A percentile compares a stretch with the other conserved stretches of the same genome.
Evolutionary conservation across 495 filamentous ascomycete species (phyloP).

Genomic region (Penicillium nucicola): DNA sequence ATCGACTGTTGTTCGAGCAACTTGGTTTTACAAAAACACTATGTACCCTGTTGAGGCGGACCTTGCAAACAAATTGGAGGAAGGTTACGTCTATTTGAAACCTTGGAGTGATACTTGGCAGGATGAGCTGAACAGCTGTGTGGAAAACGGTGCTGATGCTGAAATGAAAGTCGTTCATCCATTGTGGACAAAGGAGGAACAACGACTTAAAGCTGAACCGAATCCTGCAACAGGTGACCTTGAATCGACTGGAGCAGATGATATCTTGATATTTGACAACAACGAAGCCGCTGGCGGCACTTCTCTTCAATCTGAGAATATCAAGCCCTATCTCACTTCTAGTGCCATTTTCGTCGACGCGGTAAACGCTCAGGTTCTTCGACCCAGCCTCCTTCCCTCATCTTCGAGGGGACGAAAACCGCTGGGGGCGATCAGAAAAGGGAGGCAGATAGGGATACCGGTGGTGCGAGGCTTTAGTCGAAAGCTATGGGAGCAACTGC

Average conservation of each 20-base stretch:
- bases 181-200: constrained; percentile 65
- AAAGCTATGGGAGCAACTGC: constrained; percentile 69
- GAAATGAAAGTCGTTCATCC: constrained; percentile 85
- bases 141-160: constrained; percentile 84
- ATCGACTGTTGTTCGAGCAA: constrained; percentile 75
- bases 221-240: constrained; percentile 15
- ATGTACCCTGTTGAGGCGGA: constrained; percentile 85
- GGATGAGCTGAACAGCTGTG: constrained; percentile 86
- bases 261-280: constrained; percentile 20
- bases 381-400: constrained; percentile 75
- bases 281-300: constrained; percentile 45
- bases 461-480: constrained; percentile 86
- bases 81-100: constrained; percentile 78
- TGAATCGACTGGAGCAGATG: constrained; percentile 1
- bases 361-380: constrained; percentile 72
- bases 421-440: constrained; percentile 80
- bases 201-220: constrained; percentile 25
- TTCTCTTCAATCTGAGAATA: constrained; percentile 22
- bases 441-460: constrained; percentile 74
- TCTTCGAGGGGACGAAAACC: constrained; percentile 74
- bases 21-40: constrained; percentile 96
- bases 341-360: constrained; percentile 82
- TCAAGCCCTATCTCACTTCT: constrained; percentile 58
- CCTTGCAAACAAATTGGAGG: constrained; percentile 90
- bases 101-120: constrained; percentile 93